Base-by-base conservation (phyloP, 2,329 filamentous ascomycete species). In the Aspergillus ochraceus region DNA sequence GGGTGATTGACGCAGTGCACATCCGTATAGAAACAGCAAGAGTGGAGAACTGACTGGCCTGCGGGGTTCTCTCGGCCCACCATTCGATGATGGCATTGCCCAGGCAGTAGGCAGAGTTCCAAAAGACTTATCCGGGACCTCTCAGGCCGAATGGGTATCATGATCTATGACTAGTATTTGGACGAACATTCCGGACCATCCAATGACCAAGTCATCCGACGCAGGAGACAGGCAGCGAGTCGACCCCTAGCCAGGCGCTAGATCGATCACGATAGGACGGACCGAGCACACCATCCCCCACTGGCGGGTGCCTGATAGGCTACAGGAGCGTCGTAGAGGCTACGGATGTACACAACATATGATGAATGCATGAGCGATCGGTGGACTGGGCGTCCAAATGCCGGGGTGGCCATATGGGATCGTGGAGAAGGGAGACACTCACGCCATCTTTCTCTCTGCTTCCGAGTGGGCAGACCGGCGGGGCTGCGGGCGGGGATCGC, bases 391-490 rank as follows among this genome's bases (percentile, higher is more conserved):
- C 17, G 14, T 10, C 20, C n/a, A 22, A 47, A 24, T 22, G 19
- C 45, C 45, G 45, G 45, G 45, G 45, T 47, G 45, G 45, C 20
- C 42, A 46, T 46, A 46, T 46, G 42, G 42, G 12, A 36, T 36
- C 14, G 11, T 36, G 32, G 32, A 36, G 17, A 9, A 17, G 36
- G 36, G 17, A n/a, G 17, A n/a, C 6, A 49, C 52, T 58, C 57
- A 58, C 52, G 57, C 57, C 57, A 58, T 58, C 24, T 6, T 22
- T 24, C 20, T 54, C 22, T 19, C 45, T n/a, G 54, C 30, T 39
- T 55, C 57, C 52, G 45, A 19, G 45, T 47, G 45, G 45, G 11
- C 19, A 47, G 45, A 47, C 10, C 9, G 19, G 45, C 22, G 45
- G 45, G 45, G 45, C 39, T 42, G n/a, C 36, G 17, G 36, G 17